phyloP scores from a whole-genome alignment of 164 flowering plant species.

The Tetrastigma voinierianum region DNA sequence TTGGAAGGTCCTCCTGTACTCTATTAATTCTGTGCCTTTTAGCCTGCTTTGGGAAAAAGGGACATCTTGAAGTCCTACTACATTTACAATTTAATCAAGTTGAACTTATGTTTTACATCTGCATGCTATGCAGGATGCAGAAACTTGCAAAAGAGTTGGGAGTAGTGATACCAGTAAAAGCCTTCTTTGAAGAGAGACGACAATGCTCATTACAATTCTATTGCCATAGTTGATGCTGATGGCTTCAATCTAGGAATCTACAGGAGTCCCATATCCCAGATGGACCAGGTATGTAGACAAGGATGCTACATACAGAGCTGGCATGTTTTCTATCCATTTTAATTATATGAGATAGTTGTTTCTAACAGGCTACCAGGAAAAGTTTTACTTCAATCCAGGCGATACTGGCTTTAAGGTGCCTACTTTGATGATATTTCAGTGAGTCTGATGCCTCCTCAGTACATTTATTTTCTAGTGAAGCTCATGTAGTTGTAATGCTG shows the following conservation, averaged over 20 bases:
- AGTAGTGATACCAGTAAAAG: conserved; percentile 95
- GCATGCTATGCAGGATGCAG: conserved; percentile 64
- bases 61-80: neutral
- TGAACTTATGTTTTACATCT: neutral
- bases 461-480: neutral
- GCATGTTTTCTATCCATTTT: neutral
- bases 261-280: conserved; percentile 96
- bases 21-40: neutral
- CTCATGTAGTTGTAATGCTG: conserved; percentile 6
- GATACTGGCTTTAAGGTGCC: conserved; percentile 96
- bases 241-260: conserved; percentile 92
- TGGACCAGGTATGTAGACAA: conserved; percentile 70
- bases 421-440: neutral
- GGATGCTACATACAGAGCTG: neutral
- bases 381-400: conserved; percentile 97
- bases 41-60: neutral
- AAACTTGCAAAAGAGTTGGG: conserved; percentile 91
- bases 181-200: conserved; percentile 98
- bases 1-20: neutral
- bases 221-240: conserved; percentile 96
- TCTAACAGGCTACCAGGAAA: conserved; percentile 89
- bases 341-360: conserved; percentile 1
- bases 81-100: neutral
- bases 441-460: neutral
- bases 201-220: conserved; percentile 95